Percentiles rank a stretch among this genome's conserved stretches.
These are phyloP conservation scores for Micractinium conductrix DNA, from an alignment of 139 green algal genomes.

Conservation along the genomic window DNA sequence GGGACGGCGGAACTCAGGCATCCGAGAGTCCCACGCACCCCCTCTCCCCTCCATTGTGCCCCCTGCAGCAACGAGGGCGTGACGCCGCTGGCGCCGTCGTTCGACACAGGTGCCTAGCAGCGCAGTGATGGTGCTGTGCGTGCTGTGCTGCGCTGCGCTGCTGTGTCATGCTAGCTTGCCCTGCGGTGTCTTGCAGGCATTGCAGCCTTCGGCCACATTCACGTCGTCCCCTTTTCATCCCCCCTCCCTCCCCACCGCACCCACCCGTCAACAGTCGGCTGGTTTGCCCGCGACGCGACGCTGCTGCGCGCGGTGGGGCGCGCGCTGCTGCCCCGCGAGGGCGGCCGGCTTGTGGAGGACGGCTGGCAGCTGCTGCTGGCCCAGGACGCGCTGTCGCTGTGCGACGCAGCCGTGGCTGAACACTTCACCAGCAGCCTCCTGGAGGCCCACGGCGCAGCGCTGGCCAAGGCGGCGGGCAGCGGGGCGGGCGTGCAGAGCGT, in stretches of 20 bases:
- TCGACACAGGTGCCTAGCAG: slow-evolving; percentile 64
- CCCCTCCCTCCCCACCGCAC: background rate
- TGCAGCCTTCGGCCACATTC: too few relatives aligned
- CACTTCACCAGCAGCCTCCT: background rate
- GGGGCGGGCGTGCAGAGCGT: background rate
- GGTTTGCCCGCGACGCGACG: slow-evolving; percentile 65
- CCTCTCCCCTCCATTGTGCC: too few relatives aligned
- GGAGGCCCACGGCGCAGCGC: background rate
- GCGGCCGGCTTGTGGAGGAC: background rate
- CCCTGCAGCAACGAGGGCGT: slow-evolving; percentile 33
- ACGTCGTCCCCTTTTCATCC: background rate
- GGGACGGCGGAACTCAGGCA: too few relatives aligned
- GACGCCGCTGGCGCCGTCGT: slow-evolving; percentile 78
- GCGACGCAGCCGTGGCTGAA: background rate
- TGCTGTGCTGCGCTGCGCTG: background rate
- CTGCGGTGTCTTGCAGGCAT: too few relatives aligned
- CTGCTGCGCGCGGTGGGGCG: slow-evolving; percentile 53
- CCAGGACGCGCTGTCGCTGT: background rate
- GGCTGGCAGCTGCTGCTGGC: slow-evolving; percentile 9
- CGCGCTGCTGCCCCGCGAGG: slow-evolving; percentile 55
- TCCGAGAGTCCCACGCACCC: too few relatives aligned
- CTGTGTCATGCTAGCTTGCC: too few relatives aligned
- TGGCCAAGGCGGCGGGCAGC: background rate
- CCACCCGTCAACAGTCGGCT: slow-evolving; percentile 36
- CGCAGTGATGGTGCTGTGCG: background rate